Conservation (phyloP, 257 asterid genomes). For the Jaltomata sinuosa region DNA sequence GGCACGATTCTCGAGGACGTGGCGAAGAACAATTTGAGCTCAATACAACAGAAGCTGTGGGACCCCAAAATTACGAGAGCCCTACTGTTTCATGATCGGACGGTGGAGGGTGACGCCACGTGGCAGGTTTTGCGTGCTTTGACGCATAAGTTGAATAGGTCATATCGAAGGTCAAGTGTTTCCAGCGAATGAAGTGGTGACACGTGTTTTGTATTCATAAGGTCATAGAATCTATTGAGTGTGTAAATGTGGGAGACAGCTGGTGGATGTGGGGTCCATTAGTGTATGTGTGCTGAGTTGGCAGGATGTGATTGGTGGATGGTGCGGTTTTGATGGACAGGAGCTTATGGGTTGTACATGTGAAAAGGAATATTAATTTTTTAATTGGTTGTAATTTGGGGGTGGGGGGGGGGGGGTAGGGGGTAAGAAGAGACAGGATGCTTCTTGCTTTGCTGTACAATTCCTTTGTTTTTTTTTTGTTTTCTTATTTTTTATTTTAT, state of each 20-base stretch:
- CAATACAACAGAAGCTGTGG: conserved; percentile 54
- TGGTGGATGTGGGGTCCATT: not conserved
- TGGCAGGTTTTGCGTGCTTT: conserved; percentile 53
- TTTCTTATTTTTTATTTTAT: not conserved
- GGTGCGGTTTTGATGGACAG: not conserved
- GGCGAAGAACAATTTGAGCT: conserved; percentile 47
- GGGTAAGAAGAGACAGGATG: conserved; percentile 2
- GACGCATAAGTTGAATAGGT: conserved; percentile 30
- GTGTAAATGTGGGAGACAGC: conserved; percentile 42
- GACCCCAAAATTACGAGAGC: conserved; percentile 42
- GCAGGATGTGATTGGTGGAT: not conserved
- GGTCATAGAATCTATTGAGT: not conserved
- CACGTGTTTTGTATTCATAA: conserved; percentile 11
- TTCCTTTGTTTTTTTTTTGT: not conserved
- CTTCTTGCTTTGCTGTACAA: not conserved
- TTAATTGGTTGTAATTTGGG: not conserved
- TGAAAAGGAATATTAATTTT: conserved; percentile 3
- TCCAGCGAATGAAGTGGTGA: not conserved
- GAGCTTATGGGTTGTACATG: conserved; percentile 13
- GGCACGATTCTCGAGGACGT: conserved; percentile 61
- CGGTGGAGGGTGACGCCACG: conserved; percentile 76
- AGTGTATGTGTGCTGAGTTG: conserved; percentile 1
- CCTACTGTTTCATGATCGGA: conserved; percentile 40
- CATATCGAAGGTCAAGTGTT: conserved; percentile 33
- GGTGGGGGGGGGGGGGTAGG: too few species aligned